Evolutionary conservation across 225 moss, liverwort and hornwort genomes (phyloP).

Genomic region (Neckera pumila): DNA sequence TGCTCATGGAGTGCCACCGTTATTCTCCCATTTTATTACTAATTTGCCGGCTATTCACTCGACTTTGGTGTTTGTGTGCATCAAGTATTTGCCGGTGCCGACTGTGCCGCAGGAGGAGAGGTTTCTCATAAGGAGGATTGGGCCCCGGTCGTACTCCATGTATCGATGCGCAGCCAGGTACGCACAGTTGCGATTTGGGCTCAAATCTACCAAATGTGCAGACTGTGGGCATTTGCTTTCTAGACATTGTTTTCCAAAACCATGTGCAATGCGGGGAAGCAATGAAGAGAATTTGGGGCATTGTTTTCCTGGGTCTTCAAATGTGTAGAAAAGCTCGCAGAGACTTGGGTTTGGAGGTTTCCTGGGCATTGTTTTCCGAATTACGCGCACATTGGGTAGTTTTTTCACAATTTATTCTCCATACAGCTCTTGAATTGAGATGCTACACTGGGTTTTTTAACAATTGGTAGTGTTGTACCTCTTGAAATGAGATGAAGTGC

Average conservation of each 20-base stretch:
- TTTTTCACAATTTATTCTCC: not conserved
- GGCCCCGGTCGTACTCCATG: conserved; percentile 68
- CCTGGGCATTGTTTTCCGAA: not conserved
- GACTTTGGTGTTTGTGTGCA: conserved; percentile 75
- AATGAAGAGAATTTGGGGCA: not conserved
- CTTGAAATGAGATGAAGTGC: not conserved
- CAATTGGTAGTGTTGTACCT: not conserved
- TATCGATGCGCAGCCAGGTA: conserved; percentile 88
- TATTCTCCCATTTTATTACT: conserved; percentile 94
- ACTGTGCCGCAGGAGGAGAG: conserved; percentile 62
- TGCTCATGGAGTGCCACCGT: conserved; percentile 73
- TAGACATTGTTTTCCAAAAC: not conserved
- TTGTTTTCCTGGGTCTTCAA: not conserved
- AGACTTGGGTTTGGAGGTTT: not conserved
- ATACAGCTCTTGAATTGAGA: not conserved
- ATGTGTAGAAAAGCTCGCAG: not conserved
- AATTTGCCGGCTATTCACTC: conserved; percentile 93
- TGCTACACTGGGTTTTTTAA: not conserved
- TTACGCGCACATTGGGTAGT: no score
- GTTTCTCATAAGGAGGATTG: conserved; percentile 70
- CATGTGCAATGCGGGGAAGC: not conserved
- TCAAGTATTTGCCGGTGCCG: conserved; percentile 81
- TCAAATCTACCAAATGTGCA: not conserved
- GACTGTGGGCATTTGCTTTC: not conserved
- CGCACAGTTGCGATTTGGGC: no score